Conservation (phyloP, 495 filamentous ascomycete genomes). For the Penicillium lividum region DNA sequence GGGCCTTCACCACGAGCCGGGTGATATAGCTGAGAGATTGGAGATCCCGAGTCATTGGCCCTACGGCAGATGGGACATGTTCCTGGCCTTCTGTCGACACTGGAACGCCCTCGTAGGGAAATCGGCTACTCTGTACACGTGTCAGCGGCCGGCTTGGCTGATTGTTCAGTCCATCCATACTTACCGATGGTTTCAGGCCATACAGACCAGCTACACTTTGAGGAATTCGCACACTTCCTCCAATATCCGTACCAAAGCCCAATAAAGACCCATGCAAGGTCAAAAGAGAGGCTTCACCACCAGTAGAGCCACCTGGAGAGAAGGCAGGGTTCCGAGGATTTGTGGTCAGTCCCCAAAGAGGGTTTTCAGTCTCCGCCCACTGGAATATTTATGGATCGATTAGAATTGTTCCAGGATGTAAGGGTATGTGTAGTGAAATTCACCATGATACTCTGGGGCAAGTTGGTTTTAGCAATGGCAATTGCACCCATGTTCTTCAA, state of each 20-base stretch:
- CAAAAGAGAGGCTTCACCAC: constrained; percentile 64
- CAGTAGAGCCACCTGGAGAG: constrained; percentile 60
- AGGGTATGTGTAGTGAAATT: constrained; percentile 19
- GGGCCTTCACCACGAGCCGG: constrained; percentile 36
- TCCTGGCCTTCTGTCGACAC: constrained; percentile 56
- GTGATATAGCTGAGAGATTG: constrained; percentile 41
- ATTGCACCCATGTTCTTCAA: constrained; percentile 53
- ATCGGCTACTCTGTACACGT: constrained; percentile 38
- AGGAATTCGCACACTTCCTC: constrained; percentile 62
- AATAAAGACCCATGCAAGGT: constrained; percentile 61
- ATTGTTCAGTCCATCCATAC: constrained; percentile 17
- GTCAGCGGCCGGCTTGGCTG: not conserved
- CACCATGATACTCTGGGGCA: constrained; percentile 57
- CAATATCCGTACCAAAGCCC: constrained; percentile 66
- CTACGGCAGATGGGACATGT: constrained; percentile 53
- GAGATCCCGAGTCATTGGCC: constrained; percentile 51
- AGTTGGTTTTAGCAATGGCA: constrained; percentile 61
- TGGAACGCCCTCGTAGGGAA: constrained; percentile 49
- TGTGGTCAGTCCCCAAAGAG: constrained; percentile 53
- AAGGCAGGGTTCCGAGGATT: constrained; percentile 50
- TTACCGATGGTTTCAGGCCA: constrained; percentile 56
- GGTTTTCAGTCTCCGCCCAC: constrained; percentile 57
- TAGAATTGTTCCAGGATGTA: not conserved
- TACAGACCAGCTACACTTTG: constrained; percentile 54
- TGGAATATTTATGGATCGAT: constrained; percentile 8